Conservation (phyloP, 768 basidiomycete species). For the Holtermannia corniformis region DNA sequence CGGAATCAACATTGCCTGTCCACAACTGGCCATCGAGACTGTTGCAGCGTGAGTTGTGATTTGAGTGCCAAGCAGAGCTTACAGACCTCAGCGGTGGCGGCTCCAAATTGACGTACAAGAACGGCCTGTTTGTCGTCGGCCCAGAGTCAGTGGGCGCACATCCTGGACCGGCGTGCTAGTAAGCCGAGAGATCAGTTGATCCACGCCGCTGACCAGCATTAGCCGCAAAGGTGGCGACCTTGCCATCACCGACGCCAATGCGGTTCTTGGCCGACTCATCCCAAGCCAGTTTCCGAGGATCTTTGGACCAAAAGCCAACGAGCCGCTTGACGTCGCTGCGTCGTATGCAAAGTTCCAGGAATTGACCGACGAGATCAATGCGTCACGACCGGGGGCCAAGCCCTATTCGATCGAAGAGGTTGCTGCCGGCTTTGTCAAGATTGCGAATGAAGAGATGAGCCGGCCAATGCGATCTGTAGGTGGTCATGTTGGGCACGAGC, state of each 20-base stretch:
- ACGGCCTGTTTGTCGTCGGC: slow-evolving; percentile 24
- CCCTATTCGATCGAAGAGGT: slow-evolving; percentile 20
- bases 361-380: slow-evolving; percentile 17
- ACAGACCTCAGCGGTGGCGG: slow-evolving; percentile 19
- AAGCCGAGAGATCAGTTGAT: not conserved
- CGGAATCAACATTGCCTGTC: slow-evolving; percentile 23
- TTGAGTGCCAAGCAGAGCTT: not conserved
- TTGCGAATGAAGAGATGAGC: slow-evolving; percentile 24
- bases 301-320: slow-evolving; percentile 18
- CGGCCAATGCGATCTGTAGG: slow-evolving; percentile 8
- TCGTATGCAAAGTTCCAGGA: slow-evolving; percentile 8
- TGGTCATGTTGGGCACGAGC: not conserved
- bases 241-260: slow-evolving; percentile 35
- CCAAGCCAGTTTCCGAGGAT: slow-evolving; percentile 21
- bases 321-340: slow-evolving; percentile 12
- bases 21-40: slow-evolving; percentile 28
- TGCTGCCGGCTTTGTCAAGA: slow-evolving; percentile 19
- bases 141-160: slow-evolving; percentile 24
- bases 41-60: slow-evolving; percentile 22
- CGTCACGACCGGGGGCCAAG: slow-evolving; percentile 4
- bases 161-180: not conserved
- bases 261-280: slow-evolving; percentile 24
- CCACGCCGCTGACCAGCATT: slow-evolving; percentile 17
- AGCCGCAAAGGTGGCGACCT: slow-evolving; percentile 26
- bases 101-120: slow-evolving; percentile 18